A percentile compares a stretch with the other conserved stretches of the same genome.
These are phyloP conservation scores for Salisapilia sapeloensis DNA, from an alignment of 352 stramenopile species.

Conservation along the genomic window DNA sequence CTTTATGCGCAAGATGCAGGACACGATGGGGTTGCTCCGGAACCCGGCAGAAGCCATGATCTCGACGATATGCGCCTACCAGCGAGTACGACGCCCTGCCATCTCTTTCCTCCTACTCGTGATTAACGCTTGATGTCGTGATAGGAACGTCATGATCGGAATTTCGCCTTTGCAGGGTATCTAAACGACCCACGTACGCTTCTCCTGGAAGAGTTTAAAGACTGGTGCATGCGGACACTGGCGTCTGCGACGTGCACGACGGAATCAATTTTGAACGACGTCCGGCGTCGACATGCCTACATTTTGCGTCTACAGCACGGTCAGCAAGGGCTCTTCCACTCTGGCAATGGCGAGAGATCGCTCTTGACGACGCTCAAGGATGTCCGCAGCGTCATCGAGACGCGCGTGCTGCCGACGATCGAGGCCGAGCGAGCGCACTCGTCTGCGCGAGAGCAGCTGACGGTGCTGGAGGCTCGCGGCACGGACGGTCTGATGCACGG, in stretches of 20 bases:
- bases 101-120: background rate
- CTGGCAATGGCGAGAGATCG: conserved; percentile 49
- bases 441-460: conserved; percentile 61
- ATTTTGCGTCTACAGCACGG: conserved; percentile 61
- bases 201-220: conserved; percentile 75
- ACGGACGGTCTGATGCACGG: conserved; percentile 74
- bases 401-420: conserved; percentile 53
- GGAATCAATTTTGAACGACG: conserved; percentile 58
- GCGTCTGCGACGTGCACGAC: conserved; percentile 57
- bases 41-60: conserved; percentile 76
- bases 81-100: conserved; percentile 11
- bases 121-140: conserved; percentile 2
- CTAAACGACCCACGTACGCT: conserved; percentile 68
- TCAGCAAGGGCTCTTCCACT: conserved; percentile 68
- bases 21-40: conserved; percentile 56
- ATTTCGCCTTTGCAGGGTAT: conserved; percentile 62
- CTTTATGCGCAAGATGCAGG: conserved; percentile 80
- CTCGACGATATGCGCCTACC: conserved; percentile 73
- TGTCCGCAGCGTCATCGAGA: conserved; percentile 66
- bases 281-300: conserved; percentile 56
- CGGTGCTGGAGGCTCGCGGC: conserved; percentile 55
- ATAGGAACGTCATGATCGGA: conserved; percentile 51
- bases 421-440: conserved; percentile 68
- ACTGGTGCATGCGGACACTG: conserved; percentile 70
- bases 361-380: conserved; percentile 70